Evolutionary conservation across 352 stramenopile species (phyloP), one percentile per base, ranked within the genome.

Genomic region (Globisporangium heterothallicum): DNA sequence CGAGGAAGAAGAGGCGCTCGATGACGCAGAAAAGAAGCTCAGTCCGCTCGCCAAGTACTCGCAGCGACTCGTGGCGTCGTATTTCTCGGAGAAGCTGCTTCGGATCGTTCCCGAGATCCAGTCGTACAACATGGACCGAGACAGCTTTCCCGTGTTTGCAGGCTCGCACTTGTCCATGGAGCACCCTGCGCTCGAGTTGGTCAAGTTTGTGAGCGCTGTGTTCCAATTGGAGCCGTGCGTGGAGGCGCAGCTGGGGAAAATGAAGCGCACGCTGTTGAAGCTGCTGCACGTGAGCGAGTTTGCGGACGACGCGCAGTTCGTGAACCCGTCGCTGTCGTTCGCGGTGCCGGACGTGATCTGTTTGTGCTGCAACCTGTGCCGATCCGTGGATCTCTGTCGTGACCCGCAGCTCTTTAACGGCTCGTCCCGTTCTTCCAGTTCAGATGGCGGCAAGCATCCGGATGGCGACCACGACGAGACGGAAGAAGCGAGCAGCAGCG

Each of bases 301-400:
- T 48, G 51, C 68, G 0, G 79, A 86, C 7, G 78, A 91, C 53
- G 86, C 94, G 2, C 52, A 88, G 54, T 99, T 97, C 73, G 69
- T 74, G 13, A 97, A 99, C 68, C 96, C 95, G 43, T 98, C 88
- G 47, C 72, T 96, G 34, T 93, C 79, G 18, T 98, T 99, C 57
- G 82, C 97, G 8, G 70, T 99, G n/a, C 85, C 86, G 12, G 96
- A 99, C 66, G 86, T 99, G 16, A 98, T 99, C 60, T 99, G 97
- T 61, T 66, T 83, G 12, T 92, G 90, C 63, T 99, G 97, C 71
- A 96, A 98, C 47, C 74, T 97, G 50, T 98, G 89, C 52, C 74
- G 86, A 21, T 92, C 98, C 35, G 71, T 99, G n/a, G 97, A 99
- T 69, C 64, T 99, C 12, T 99, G 95, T 66, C 86, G 93, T 21